Evolutionary conservation across 257 asterid species (phyloP), one percentile per base, ranked within the genome.

Genomic region (Solanum sejunctum): DNA sequence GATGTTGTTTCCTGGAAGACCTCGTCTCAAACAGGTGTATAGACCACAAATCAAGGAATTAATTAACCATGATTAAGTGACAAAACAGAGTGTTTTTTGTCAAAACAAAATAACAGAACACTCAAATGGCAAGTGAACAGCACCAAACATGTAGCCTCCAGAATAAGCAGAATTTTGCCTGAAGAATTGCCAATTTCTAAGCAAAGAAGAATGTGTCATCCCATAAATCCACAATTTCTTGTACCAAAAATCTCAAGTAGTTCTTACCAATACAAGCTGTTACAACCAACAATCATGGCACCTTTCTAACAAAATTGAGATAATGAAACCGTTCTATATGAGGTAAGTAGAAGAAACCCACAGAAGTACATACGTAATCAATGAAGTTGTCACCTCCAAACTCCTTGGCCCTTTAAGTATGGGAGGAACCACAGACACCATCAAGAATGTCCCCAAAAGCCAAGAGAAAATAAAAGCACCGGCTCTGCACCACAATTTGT

Each of bases 371-470:
- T 94, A 96, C 92, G 97, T 93, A 89, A 95, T 86, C 95, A 96
- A 85, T 56, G 99, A 94, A 63, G 98, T 96, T 26, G 97, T 91
- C 85, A 96, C 98, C 93, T 96, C 98, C 94, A 96, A 90, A 88
- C 98, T 95, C 88, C 92, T 93, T 73, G 94, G 93, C 77, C 98
- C 98, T 89, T 91, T 93, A 72, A 93, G 94, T 86, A 95, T 82
- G 2, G 98, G 98, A 72, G 99, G 99, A 90, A 96, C 90, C 87
- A 96, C 97, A 82, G 98, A 95, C 51, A 95, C 98, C 97, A 96
- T 96, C 90, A 96, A 78, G 89, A 96, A 95, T 23, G 99, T 95
- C 77, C 99, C 99, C n/a, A 95, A 66, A 83, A 97, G 92, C 99
- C 99, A 97, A 47, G 99, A 92, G 81, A 95, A 51, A 80, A 89